phyloP scores from a whole-genome alignment of 169 alveolate species.

The Cryptosporidium ryanae region DNA sequence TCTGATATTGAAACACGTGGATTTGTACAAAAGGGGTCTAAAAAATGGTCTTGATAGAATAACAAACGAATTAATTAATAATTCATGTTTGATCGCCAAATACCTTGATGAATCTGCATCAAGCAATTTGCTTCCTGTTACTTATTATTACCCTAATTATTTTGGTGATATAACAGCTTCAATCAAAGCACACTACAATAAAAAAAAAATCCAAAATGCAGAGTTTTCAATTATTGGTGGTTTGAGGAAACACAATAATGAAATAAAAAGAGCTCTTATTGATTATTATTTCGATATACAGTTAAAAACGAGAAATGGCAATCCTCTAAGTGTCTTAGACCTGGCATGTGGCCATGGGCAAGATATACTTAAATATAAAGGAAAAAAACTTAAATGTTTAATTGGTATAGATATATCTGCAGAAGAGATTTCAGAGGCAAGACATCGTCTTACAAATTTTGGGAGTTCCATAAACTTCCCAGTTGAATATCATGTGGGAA shows the following conservation, averaged over 20 bases:
- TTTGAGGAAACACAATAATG: slow-evolving; percentile 83
- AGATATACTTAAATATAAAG: slow-evolving; percentile 87
- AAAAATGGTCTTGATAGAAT: slow-evolving; percentile 63
- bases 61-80: slow-evolving; percentile 23
- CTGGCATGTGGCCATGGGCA: slow-evolving; percentile 92
- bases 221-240: slow-evolving; percentile 85
- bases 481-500: slow-evolving; percentile 85
- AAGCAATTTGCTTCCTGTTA: not conserved
- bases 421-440: slow-evolving; percentile 87
- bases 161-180: slow-evolving; percentile 86
- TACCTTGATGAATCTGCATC: slow-evolving; percentile 43
- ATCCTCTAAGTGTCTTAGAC: slow-evolving; percentile 83
- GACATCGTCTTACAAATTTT: slow-evolving; percentile 83
- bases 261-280: slow-evolving; percentile 84
- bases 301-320: slow-evolving; percentile 34
- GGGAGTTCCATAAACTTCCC: slow-evolving; percentile 75
- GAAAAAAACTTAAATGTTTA: slow-evolving; percentile 83
- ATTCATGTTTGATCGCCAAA: slow-evolving; percentile 49
- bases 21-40: slow-evolving; percentile 34
- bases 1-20: slow-evolving; percentile 50
- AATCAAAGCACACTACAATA: slow-evolving; percentile 85
- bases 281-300: slow-evolving; percentile 76
- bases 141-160: slow-evolving; percentile 83
- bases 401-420: slow-evolving; percentile 89
- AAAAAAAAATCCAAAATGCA: slow-evolving; percentile 82